Evolutionary conservation across 1,284 basidiomycete genomes (phyloP), one percentile per base, ranked within the genome.

Genomic region (Pseudozyma tsukubaensis): DNA sequence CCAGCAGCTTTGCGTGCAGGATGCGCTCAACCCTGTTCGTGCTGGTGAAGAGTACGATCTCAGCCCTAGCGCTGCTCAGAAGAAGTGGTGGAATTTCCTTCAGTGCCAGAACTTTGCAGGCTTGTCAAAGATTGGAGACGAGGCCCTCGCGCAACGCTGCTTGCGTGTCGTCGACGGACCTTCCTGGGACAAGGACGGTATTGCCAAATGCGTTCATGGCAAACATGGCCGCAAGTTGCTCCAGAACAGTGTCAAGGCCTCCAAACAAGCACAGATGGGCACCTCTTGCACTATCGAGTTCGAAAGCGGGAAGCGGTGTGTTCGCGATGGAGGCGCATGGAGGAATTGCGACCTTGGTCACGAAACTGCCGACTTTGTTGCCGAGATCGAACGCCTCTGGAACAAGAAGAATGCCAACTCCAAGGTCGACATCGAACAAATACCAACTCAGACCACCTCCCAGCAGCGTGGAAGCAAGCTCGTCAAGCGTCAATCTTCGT

Each of bases 1-100:
- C 16, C 78, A 80, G 21, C 76, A 80, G 62, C 76, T 80, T 14
- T 80, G 78, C 59, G 67, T 80, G 1, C 66, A 72, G 44, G 56
- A 71, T 24, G 69, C 69, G 8, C 78, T 80, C 55, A 51, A 71
- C 7, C 74, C 73, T n/a, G 59, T 56, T 8, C 64, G 67, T 18
- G 77, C 77, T 3, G 77, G 77, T 51, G 50, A 66, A 39, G 70
- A 76, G 14, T 79, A 51, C 45, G 77, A 79, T 43, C 75, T 79
- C 45, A 76, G 72, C 36, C 76, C 77, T 3, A 71, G 69, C 43
- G 76, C 65, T 8, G 77, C 76, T 7, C 77, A 79, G 53, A 65
- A 69, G 29, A 70, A 66, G 36, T 72, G 71, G 72, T 80, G 77
- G 74, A 72, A 74, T 62, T 72, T 78, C 49, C 61, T 80, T 19